Evolutionary conservation across 176 grass and related monocot species (phyloP), one percentile per base, ranked within the genome.

Genomic region (Tillandsia leiboldiana): DNA sequence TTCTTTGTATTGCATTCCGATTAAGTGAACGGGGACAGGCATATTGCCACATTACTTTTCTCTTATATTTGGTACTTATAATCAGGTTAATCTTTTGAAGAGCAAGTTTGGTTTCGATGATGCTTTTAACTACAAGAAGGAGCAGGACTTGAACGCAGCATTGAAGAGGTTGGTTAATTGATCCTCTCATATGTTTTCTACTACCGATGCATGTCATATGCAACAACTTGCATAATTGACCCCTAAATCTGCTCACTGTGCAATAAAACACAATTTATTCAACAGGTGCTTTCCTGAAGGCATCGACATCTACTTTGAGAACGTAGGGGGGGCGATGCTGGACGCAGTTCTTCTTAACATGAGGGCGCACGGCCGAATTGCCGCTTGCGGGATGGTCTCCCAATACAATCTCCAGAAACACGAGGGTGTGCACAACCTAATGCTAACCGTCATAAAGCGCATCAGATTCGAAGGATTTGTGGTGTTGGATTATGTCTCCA

Each of bases 101-200:
- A 22, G 8, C 51, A 77, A 63, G 50, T 86, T 96, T 50, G 87
- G 87, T 0, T 96, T 88, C 75, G 77, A 91, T 68, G 77, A 90
- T 79, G 91, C 91, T 0, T 96, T 96, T 74, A 96, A 96, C 71
- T 96, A 96, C 73, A 96, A 83, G 68, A 42, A 81, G 50, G 90
- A 75, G 12, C 8, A 28, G 12, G 87, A 96, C 59, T 67, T 87
- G 0, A 63, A 27, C 14, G 73, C 67, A 11, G 82, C 91, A 15
- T 68, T 96, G 0, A 11, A 11, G 53, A 65, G 85, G 76, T 79
- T 2, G 49, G 26, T 64, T 15, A 9, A 6, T 47, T 15, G 10
- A 6, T 47, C 54, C 64, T 63, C 66, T 64, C 54, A 2, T 49
- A 5, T 24, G 24, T 24, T 24, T 24, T 24, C 1, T 24, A 24